phyloP scores from a whole-genome alignment of 805 yeast species.

The Wickerhamiella azymoides region DNA sequence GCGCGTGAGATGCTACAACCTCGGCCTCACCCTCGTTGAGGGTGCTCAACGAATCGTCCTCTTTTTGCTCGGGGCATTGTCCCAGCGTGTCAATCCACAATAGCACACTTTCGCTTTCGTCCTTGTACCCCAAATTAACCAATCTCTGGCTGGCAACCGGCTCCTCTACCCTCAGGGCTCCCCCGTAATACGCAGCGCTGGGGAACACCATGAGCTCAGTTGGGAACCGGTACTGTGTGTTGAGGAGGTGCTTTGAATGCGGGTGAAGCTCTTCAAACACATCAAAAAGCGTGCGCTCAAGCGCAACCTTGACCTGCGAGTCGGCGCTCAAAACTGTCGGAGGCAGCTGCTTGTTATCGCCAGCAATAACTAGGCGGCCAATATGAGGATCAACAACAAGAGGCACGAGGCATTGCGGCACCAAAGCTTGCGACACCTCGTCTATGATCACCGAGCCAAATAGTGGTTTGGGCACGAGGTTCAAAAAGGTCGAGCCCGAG shows the following conservation, averaged over 20 bases:
- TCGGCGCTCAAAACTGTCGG: conserved; percentile 60
- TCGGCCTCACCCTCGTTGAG: conserved; percentile 65
- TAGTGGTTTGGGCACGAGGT: conserved; percentile 20
- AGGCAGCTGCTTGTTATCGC: conserved; percentile 84
- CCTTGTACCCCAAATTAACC: conserved; percentile 36
- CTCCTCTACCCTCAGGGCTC: conserved; percentile 46
- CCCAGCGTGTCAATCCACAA: conserved; percentile 93
- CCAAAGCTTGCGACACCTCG: conserved; percentile 88
- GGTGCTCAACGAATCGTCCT: conserved; percentile 27
- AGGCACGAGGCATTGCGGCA: conserved; percentile 97
- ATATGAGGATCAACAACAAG: conserved; percentile 47
- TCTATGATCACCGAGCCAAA: conserved; percentile 81
- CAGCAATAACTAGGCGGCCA: conserved; percentile 63
- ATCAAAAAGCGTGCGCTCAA: conserved; percentile 69
- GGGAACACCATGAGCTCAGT: conserved; percentile 64
- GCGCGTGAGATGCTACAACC: conserved; percentile 45
- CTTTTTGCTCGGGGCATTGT: conserved; percentile 39
- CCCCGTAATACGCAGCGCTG: conserved; percentile 49
- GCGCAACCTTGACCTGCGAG: conserved; percentile 29
- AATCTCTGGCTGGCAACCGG: conserved; percentile 41
- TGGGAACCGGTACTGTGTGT: conserved; percentile 84
- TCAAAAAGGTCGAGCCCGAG: conserved; percentile 46
- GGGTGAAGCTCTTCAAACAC: conserved; percentile 43
- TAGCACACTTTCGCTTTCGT: conserved; percentile 35
- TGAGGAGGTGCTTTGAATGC: conserved; percentile 43